These are phyloP conservation scores for Fraxinus velutina DNA, from an alignment of 305 asterid species.

Conservation along the genomic window DNA sequence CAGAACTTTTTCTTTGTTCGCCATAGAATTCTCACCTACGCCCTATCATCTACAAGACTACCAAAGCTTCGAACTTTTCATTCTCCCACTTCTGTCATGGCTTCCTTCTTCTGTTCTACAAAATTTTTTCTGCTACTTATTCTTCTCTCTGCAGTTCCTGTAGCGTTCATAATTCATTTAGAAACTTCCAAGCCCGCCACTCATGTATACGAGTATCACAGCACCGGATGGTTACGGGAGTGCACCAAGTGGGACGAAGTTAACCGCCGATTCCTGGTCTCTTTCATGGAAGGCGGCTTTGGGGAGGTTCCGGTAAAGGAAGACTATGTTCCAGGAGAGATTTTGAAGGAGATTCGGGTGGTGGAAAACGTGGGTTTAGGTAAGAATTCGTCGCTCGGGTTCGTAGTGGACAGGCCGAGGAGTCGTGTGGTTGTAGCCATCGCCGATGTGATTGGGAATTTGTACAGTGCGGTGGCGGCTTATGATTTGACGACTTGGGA, in stretches of 20 bases:
- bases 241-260: conserved; percentile 74
- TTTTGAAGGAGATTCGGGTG: conserved; percentile 55
- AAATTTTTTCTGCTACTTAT: conserved; percentile 40
- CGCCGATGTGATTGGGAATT: conserved; percentile 60
- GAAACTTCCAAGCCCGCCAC: conserved; percentile 57
- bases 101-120: conserved; percentile 44
- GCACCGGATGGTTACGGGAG: conserved; percentile 82
- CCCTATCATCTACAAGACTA: background rate
- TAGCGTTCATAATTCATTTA: conserved; percentile 58
- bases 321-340: conserved; percentile 13
- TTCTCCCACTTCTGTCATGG: conserved; percentile 34
- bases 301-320: conserved; percentile 55
- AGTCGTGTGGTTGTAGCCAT: conserved; percentile 60
- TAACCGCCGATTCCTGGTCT: conserved; percentile 71
- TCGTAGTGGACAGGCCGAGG: conserved; percentile 68
- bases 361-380: conserved; percentile 51
- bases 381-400: conserved; percentile 71
- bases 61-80: background rate
- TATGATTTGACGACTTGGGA: conserved; percentile 73
- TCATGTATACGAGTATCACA: conserved; percentile 58
- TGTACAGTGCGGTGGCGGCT: conserved; percentile 71
- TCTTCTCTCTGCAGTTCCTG: conserved; percentile 68
- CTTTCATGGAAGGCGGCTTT: conserved; percentile 76
- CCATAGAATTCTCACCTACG: background rate
- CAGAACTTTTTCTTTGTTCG: background rate